Evolutionary conservation across 140 eudicot genomes (phyloP).

Genomic region (Stevia rebaudiana): DNA sequence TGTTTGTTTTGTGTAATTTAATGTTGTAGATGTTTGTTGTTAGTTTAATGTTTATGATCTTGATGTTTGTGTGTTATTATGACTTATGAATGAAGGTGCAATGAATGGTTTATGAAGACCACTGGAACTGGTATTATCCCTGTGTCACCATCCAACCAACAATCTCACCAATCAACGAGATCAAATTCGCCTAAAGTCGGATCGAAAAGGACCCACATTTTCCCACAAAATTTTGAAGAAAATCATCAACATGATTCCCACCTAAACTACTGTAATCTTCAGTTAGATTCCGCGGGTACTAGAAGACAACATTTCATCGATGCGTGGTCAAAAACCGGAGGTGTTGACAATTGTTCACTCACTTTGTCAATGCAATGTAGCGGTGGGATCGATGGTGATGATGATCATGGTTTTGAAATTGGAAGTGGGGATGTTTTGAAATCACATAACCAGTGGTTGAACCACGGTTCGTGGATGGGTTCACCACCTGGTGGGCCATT

Average conservation of each 20-base stretch:
- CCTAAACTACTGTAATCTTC: constrained; percentile 10
- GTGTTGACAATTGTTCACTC: constrained; percentile 37
- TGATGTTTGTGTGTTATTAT: constrained; percentile 15
- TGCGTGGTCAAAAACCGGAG: constrained; percentile 39
- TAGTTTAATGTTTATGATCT: background rate
- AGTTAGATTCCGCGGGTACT: constrained; percentile 16
- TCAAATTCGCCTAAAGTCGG: constrained; percentile 28
- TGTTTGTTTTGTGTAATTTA: background rate
- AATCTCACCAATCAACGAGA: constrained; percentile 33
- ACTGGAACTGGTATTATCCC: constrained; percentile 4
- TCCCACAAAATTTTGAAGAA: constrained; percentile 23
- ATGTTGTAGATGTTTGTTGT: background rate
- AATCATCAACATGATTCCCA: constrained; percentile 15
- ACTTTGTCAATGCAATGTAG: constrained; percentile 53
- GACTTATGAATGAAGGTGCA: constrained; percentile 17
- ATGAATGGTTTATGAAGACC: constrained; percentile 44
- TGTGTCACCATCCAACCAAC: constrained; percentile 34
- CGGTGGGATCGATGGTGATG: constrained; percentile 27
- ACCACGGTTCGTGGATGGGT: constrained; percentile 36
- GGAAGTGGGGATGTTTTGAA: constrained; percentile 12
- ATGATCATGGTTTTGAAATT: constrained; percentile 7
- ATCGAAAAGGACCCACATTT: constrained; percentile 29
- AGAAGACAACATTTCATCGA: constrained; percentile 29
- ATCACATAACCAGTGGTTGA: constrained; percentile 40
- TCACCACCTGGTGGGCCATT: constrained; percentile 68